Percentiles rank a stretch among this genome's conserved stretches.
Conservation (phyloP, 495 filamentous ascomycete genomes). For the Aspergillus bertholletiae region DNA sequence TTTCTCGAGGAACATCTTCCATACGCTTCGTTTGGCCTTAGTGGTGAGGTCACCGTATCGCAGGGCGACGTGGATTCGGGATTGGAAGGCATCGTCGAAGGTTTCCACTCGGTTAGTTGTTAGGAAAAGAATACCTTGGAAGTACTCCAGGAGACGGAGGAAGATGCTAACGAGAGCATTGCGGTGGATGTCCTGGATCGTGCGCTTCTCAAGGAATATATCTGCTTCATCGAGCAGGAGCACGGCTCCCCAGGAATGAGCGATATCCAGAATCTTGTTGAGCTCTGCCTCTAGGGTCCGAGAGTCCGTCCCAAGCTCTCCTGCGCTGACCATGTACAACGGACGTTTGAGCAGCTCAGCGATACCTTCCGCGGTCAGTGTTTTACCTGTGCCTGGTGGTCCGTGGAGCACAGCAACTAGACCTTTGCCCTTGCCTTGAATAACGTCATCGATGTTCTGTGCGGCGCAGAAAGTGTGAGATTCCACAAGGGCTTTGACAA, state of each 20-base stretch:
- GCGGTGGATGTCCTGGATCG: slow-evolving; percentile 65
- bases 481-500: slow-evolving; percentile 76
- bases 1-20: slow-evolving; percentile 78
- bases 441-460: slow-evolving; percentile 80
- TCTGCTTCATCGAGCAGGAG: slow-evolving; percentile 76
- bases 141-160: slow-evolving; percentile 67
- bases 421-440: slow-evolving; percentile 74
- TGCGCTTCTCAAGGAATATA: slow-evolving; percentile 73
- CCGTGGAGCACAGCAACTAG: slow-evolving; percentile 76
- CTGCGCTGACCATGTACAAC: slow-evolving; percentile 79
- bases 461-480: slow-evolving; percentile 78
- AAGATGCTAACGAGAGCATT: slow-evolving; percentile 79
- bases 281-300: slow-evolving; percentile 75
- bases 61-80: slow-evolving; percentile 69
- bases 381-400: slow-evolving; percentile 85
- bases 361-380: slow-evolving; percentile 83
- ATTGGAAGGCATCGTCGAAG: slow-evolving; percentile 67
- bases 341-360: slow-evolving; percentile 78
- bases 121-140: slow-evolving; percentile 77
- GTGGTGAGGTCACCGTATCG: slow-evolving; percentile 73
- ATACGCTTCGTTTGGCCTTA: slow-evolving; percentile 77
- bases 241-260: slow-evolving; percentile 82
- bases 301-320: slow-evolving; percentile 78
- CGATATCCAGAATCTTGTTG: slow-evolving; percentile 81
- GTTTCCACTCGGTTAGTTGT: slow-evolving; percentile 78